Evolutionary conservation across 2,329 filamentous ascomycete species (phyloP), one percentile per base, ranked within the genome.

Genomic region (Cucurbitaria berberidis): DNA sequence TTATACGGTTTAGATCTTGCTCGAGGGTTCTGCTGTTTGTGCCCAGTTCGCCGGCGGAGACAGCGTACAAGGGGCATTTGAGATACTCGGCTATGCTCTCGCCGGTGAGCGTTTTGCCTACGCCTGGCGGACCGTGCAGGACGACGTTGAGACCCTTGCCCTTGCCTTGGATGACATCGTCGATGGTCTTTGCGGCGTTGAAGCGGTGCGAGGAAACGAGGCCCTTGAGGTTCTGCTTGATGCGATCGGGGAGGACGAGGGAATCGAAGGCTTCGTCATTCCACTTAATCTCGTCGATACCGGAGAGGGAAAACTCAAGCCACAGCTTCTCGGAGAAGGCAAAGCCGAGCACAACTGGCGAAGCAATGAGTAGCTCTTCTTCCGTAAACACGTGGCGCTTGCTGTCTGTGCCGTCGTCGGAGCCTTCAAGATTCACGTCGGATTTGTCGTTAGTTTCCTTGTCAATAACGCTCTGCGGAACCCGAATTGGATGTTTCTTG

Each of bases 311-410:
- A 65, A 96, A 91, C 71, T 96, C 91, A 0, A 96, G 83, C 93
- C 92, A 97, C 9, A 91, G 80, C 76, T 96, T 96, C 75, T 96
- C 91, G 1, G 85, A 86, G 72, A 96, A 96, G 0, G 90, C 86
- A 65, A 96, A 96, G 0, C 92, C 93, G 1, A 96, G 82, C 0
- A 96, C 90, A 0, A 96, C 87, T 0, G 92, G 89, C 1, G 90
- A 93, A 1, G 91, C 87, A 43, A 96, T 88, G 5, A 96, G 79
- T 21, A 95, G 88, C 62, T 96, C 90, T 57, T 96, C 91, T 43
- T 95, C 90, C 0, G 83, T 89, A 70, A 95, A 93, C 18, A 84
- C 79, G 1, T 81, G 82, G n/a, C 53, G 48, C 16, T 57, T 63
- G 59, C 40, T 53, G 8, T 60, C 62, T 2, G 63, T 54, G 3